Evolutionary conservation across 768 basidiomycete genomes (phyloP), one percentile per base, ranked within the genome.

Genomic region (Podaxis rugospora): DNA sequence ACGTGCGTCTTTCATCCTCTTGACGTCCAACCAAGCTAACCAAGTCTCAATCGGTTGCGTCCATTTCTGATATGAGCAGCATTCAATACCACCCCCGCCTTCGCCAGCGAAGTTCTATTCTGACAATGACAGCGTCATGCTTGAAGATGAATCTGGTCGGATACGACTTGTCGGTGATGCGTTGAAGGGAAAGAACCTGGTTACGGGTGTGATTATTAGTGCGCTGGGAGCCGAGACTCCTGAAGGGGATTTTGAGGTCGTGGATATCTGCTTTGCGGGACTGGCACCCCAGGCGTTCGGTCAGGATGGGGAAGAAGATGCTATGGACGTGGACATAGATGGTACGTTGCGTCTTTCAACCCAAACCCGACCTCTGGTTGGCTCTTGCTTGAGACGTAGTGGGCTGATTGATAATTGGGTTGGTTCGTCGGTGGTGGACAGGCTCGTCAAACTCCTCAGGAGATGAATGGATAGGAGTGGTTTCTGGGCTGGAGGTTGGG

Each of bases 71-170:
- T 49, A 52, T 62, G 25, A 35, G 44, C 69, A 98, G 96, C 91
- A 92, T 72, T 92, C 93, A 53, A 86, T 97, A 64, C 89, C 92
- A 6, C 86, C 92, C 0, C 95, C 93, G 0, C 88, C 93, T 4
- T 90, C 85, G 2, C 78, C 79, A 53, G 68, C 76, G 4, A 96
- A 95, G 71, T 88, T 90, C 68, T 84, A 80, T 67, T 95, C 93
- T 0, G 73, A 77, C 0, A 83, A 87, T 42, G 97, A 99, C 68
- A 83, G 76, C 61, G 74, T 95, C 28, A 93, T 93, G 86, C 79
- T 99, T 0, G 97, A 99, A 74, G 97, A 99, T 70, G 97, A 98
- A 74, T 93, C 90, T 1, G 97, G 97, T 0, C 85, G 97, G 35
- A 90, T 99, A 42, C 82, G 83, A 50, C 84, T 99, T 14, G 91